phyloP scores from a whole-genome alignment of 768 basidiomycete species.

The Fistulinella prunicolor region DNA sequence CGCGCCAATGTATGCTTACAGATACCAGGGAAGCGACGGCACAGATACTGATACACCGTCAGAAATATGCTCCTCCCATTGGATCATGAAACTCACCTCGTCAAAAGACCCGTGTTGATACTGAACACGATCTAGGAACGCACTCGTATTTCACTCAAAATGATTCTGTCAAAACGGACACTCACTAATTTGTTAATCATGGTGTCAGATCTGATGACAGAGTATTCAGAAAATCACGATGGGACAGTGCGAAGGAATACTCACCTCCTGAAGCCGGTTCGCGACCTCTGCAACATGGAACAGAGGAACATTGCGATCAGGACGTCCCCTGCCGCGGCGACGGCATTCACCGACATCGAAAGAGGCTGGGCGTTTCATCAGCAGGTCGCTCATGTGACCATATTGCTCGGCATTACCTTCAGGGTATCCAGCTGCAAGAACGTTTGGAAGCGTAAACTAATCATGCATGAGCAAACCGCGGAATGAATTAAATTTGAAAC shows the following conservation, averaged over 20 bases:
- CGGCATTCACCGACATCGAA: constrained; percentile 50
- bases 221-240: background rate
- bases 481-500: background rate
- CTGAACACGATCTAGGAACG: constrained; percentile 46
- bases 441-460: constrained; percentile 35
- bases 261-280: constrained; percentile 50
- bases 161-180: background rate
- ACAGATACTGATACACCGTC: constrained; percentile 38
- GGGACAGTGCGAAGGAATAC: background rate
- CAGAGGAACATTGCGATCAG: constrained; percentile 49
- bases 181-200: constrained; percentile 49
- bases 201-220: constrained; percentile 40
- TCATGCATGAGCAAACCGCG: constrained; percentile 1
- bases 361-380: constrained; percentile 24
- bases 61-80: background rate
- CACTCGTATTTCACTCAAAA: background rate
- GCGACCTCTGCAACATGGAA: constrained; percentile 42
- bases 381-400: background rate
- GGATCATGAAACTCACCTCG: constrained; percentile 14
- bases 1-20: constrained; percentile 26
- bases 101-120: constrained; percentile 41
- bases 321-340: constrained; percentile 46
- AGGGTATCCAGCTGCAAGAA: constrained; percentile 42
- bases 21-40: constrained; percentile 58
- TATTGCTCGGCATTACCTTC: constrained; percentile 32